Conservation (phyloP, 2,329 filamentous ascomycete genomes). For the Esteya vermicola region DNA sequence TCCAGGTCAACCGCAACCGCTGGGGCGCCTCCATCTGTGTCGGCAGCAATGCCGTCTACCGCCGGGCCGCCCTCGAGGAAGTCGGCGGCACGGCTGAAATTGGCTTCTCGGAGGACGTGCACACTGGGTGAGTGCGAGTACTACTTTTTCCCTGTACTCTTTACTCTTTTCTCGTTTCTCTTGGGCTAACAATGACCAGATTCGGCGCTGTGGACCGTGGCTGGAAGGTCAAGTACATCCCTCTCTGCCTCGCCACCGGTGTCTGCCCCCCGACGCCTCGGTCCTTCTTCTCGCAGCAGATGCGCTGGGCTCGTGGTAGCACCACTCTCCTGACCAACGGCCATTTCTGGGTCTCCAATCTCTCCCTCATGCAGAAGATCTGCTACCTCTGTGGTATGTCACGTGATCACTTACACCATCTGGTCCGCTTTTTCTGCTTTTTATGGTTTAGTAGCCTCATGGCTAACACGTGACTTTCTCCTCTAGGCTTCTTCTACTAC, state of each 20-base stretch:
- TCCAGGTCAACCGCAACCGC: constrained; percentile 3
- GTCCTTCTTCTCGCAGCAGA: constrained; percentile 5
- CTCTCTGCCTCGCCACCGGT: constrained; percentile 3
- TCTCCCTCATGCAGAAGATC: constrained; percentile 5
- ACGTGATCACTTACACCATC: too few species aligned
- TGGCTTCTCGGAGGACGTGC: constrained; percentile 5
- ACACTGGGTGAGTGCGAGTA: constrained; percentile 1
- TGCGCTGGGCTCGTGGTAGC: constrained; percentile 4
- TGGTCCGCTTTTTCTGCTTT: not conserved
- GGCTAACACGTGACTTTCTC: too few species aligned
- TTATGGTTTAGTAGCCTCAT: not conserved
- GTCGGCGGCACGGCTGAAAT: constrained; percentile 5
- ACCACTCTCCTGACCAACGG: constrained; percentile 4
- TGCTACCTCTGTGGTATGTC: constrained; percentile 5
- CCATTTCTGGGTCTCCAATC: constrained; percentile 4
- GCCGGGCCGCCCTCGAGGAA: constrained; percentile 1
- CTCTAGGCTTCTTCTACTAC: constrained; percentile 4
- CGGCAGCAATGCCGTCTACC: constrained; percentile 3
- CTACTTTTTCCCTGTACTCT: not conserved
- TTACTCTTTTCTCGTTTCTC: not conserved
- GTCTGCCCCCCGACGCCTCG: constrained; percentile 4
- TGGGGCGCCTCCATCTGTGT: constrained; percentile 5
- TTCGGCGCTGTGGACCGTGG: constrained; percentile 4
- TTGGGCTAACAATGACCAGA: too few species aligned
- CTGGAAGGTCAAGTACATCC: constrained; percentile 4